phyloP scores from a whole-genome alignment of 169 alveolate genomes.

The Cryptosporidium muris region DNA sequence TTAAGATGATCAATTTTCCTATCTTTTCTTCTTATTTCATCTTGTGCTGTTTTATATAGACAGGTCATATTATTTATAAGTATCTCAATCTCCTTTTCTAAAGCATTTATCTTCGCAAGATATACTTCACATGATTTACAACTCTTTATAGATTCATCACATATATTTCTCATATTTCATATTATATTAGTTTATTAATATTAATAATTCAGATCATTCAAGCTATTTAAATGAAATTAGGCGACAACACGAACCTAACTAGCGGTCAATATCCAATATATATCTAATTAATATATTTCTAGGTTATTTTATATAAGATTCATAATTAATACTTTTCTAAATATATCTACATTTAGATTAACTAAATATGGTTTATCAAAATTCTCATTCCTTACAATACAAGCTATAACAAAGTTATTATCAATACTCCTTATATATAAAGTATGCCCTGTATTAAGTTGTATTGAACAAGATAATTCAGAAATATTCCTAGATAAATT shows the following conservation, averaged over 20 bases:
- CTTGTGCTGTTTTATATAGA: slow-evolving; percentile 59
- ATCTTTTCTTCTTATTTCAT: slow-evolving; percentile 57
- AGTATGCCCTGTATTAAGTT: slow-evolving; percentile 50
- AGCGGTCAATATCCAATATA: too few relatives aligned
- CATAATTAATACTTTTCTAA: slow-evolving; percentile 15
- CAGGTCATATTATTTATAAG: slow-evolving; percentile 49
- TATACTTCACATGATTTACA: slow-evolving; percentile 45
- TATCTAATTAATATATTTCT: background rate
- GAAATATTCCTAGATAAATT: slow-evolving; percentile 4
- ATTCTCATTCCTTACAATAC: slow-evolving; percentile 49
- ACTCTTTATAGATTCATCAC: too few relatives aligned
- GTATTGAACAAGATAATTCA: slow-evolving; percentile 29
- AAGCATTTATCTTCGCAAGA: slow-evolving; percentile 26
- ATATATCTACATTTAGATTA: slow-evolving; percentile 43
- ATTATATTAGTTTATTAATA: too few relatives aligned
- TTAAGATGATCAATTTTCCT: too few relatives aligned
- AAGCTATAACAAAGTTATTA: slow-evolving; percentile 38
- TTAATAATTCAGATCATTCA: too few relatives aligned
- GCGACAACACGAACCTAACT: too few relatives aligned
- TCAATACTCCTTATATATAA: slow-evolving; percentile 17
- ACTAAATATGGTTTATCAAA: slow-evolving; percentile 11
- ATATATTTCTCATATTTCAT: too few relatives aligned
- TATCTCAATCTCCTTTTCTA: slow-evolving; percentile 52
- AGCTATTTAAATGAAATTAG: too few relatives aligned
- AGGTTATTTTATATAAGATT: background rate